Conservation (phyloP, 768 basidiomycete genomes). For the Psilocybe tampanensis region DNA sequence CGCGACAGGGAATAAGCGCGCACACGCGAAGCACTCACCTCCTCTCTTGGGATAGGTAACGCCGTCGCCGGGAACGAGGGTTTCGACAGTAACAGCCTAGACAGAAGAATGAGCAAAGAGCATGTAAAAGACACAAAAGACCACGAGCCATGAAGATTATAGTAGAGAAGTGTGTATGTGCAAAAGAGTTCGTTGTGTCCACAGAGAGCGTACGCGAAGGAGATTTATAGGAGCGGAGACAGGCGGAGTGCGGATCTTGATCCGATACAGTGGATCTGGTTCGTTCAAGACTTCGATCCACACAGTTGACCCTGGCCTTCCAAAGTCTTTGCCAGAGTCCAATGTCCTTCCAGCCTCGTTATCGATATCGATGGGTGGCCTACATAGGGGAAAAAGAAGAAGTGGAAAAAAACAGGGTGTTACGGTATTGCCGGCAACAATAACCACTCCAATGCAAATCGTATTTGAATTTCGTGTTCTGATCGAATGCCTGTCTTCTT, state of each 20-base stretch:
- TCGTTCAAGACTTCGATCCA: constrained; percentile 32
- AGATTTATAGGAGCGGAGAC: constrained; percentile 48
- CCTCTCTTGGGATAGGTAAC: too few species aligned
- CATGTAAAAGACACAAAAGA: not conserved
- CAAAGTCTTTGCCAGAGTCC: not conserved
- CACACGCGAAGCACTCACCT: too few species aligned
- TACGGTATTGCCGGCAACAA: not conserved
- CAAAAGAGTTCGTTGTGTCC: constrained; percentile 37
- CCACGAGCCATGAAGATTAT: constrained; percentile 21
- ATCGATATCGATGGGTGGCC: constrained; percentile 12
- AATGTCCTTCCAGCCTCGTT: constrained; percentile 3
- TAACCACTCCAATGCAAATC: constrained; percentile 1
- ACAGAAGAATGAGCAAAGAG: too few species aligned
- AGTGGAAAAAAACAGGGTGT: not conserved
- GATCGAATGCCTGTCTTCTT: constrained; percentile 1
- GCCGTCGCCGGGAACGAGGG: too few species aligned
- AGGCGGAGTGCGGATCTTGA: constrained; percentile 78
- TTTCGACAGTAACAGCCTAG: too few species aligned
- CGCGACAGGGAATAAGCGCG: too few species aligned
- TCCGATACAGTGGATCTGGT: constrained; percentile 50
- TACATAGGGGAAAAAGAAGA: not conserved
- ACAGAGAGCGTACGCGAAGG: constrained; percentile 25
- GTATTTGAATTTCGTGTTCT: constrained; percentile 2
- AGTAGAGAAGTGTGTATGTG: constrained; percentile 22
- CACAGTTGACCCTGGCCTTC: not conserved